Conservation (phyloP, 495 filamentous ascomycete genomes). For the Hypomontagnella monticulosa region DNA sequence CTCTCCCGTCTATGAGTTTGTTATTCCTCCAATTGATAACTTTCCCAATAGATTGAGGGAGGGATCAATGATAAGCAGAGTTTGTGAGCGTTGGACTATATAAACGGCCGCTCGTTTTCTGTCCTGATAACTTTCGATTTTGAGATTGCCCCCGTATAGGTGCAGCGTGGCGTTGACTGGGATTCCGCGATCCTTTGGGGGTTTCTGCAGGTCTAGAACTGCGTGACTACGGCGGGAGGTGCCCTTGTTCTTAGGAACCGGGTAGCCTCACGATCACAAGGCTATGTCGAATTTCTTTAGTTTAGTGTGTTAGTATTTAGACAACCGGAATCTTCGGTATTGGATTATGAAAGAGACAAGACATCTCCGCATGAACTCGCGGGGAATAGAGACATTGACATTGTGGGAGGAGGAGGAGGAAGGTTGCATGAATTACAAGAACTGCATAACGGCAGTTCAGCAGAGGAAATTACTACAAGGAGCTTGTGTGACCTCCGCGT, state of each 20-base stretch:
- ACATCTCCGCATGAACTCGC: constrained; percentile 14
- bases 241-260: neutral
- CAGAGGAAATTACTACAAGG: constrained; percentile 10
- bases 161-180: constrained; percentile 18
- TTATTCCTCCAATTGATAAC: neutral
- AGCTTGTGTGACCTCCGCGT: neutral
- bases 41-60: neutral
- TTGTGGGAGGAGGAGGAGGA: neutral
- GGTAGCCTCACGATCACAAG: neutral
- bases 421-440: no score
- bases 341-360: neutral
- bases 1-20: neutral
- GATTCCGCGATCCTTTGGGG: constrained; percentile 22
- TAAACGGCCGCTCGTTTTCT: neutral
- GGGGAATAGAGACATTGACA: constrained; percentile 10
- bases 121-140: neutral
- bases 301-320: no score
- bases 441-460: no score
- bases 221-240: neutral
- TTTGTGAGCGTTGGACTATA: neutral
- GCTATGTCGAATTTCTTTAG: neutral
- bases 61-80: neutral
- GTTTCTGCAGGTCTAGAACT: no score
- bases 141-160: neutral
- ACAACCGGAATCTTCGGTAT: no score